Conservation (phyloP, 2,329 filamentous ascomycete species). For the Verticillium zaregamsianum region DNA sequence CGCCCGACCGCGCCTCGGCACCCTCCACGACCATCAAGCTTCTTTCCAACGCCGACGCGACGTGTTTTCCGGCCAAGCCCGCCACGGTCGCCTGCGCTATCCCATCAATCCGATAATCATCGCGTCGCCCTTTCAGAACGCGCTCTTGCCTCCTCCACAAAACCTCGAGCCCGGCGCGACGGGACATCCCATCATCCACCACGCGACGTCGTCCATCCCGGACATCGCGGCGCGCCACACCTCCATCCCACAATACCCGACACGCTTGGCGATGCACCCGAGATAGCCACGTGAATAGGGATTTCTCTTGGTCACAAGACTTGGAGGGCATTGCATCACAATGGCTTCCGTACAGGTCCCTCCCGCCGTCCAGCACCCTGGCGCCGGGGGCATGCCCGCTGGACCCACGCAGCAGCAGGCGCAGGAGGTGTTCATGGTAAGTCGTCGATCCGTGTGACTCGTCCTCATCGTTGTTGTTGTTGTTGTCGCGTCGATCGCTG, state of each 20-base stretch:
- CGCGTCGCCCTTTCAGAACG: neutral
- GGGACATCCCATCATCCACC: constrained; percentile 10
- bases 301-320: constrained; percentile 11
- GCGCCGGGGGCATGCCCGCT: constrained; percentile 52
- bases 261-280: constrained; percentile 13
- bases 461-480: neutral
- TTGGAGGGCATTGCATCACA: constrained; percentile 6
- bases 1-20: constrained; percentile 5
- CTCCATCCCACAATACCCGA: constrained; percentile 7
- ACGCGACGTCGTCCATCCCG: constrained; percentile 10
- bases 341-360: constrained; percentile 81
- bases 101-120: neutral
- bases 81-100: neutral
- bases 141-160: constrained; percentile 8
- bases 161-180: constrained; percentile 14
- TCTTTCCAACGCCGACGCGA: constrained; percentile 6
- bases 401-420: constrained; percentile 73
- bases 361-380: constrained; percentile 63
- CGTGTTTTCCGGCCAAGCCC: neutral
- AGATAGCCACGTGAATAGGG: constrained; percentile 12
- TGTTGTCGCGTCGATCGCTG: neutral
- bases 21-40: neutral
- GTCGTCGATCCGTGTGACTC: constrained; percentile 12
- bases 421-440: constrained; percentile 68
- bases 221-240: constrained; percentile 1